Percentiles rank a stretch among this genome's conserved stretches.
Evolutionary conservation across 352 stramenopile genomes (phyloP).

Genomic region (Phytopythium vexans): DNA sequence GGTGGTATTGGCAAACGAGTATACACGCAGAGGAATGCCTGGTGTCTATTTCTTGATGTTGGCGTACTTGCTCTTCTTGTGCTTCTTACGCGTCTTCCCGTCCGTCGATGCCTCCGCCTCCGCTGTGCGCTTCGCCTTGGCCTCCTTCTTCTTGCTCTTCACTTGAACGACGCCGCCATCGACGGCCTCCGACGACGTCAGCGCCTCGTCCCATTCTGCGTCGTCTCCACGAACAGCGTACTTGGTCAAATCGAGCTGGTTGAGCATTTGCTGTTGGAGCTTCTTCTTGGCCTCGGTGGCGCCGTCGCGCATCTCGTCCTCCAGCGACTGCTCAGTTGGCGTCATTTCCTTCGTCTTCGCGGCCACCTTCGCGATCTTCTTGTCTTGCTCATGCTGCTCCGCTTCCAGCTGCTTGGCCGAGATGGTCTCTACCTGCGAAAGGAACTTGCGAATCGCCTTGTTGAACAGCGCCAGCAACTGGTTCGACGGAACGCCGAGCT

Average conservation of each 20-base stretch:
- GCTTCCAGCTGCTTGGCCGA: slow-evolving; percentile 84
- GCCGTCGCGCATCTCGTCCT: slow-evolving; percentile 71
- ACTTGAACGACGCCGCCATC: slow-evolving; percentile 68
- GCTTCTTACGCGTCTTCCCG: slow-evolving; percentile 43
- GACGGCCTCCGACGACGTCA: slow-evolving; percentile 34
- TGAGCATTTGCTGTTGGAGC: slow-evolving; percentile 78
- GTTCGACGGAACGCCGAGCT: slow-evolving; percentile 94
- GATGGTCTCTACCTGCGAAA: slow-evolving; percentile 71
- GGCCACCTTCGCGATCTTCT: slow-evolving; percentile 56
- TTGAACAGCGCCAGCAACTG: slow-evolving; percentile 99
- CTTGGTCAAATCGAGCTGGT: slow-evolving; percentile 93
- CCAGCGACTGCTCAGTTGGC: slow-evolving; percentile 78
- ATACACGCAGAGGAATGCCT: slow-evolving; percentile 1
- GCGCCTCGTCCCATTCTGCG: slow-evolving; percentile 86
- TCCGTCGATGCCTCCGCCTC: slow-evolving; percentile 33
- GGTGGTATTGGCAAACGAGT: too few relatives aligned
- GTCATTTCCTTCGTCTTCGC: slow-evolving; percentile 73
- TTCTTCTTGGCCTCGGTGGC: slow-evolving; percentile 82
- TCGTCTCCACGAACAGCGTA: slow-evolving; percentile 94
- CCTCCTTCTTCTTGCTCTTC: slow-evolving; percentile 84
- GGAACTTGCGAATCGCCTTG: slow-evolving; percentile 93
- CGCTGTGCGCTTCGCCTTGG: slow-evolving; percentile 31
- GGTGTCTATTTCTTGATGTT: slow-evolving; percentile 46
- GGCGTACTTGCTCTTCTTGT: slow-evolving; percentile 76
- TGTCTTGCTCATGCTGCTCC: slow-evolving; percentile 38